Base-by-base conservation (phyloP, 257 asterid genomes). In the Lycium ferocissimum region DNA sequence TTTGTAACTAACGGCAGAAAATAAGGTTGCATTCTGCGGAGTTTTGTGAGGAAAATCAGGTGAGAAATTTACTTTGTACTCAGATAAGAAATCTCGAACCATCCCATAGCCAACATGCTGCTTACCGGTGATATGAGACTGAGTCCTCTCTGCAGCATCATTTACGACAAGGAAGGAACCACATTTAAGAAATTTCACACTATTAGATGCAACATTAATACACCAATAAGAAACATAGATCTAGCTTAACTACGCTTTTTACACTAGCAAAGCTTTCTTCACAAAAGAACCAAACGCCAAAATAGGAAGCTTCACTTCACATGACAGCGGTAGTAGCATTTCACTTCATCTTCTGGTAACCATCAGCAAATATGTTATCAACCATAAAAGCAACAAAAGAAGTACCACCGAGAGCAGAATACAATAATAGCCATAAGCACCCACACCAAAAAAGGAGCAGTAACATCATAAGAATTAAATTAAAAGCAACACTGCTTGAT, bases 91-190 rank as follows among this genome's bases (percentile, higher is more conserved):
- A 81, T 95, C 99, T 59, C 98, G 95, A 86, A 95, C 97, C 97
- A 95, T 86, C 76, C 99, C 98, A 84, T 94, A 95, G 65, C 98
- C 98, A 83, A 97, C 86, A 80, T 97, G 99, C 90, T 97, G 99
- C 92, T 97, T 97, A 72, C 99, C 98, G 79, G 98, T 92, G 89
- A 97, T 95, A 83, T 97, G 99, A 66, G 98, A 97, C 87, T 97
- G 99, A 88, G 97, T 92, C 90, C 99, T 94, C 93, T 97, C 99
- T 8, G 92, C 95, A 82, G 97, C 99, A 93, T 97, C 99, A 89
- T 95, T 97, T 81, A 97, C 99, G 37, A 95, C 96, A 66, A 97
- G 92, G 90, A 96, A 96, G 45, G 99, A 97, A 86, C 99, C 99
- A 88, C 99, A 97, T 86, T 26, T 26, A 26, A 26, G 33, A 26